Evolutionary conservation across 2,329 filamentous ascomycete genomes (phyloP), one percentile per base, ranked within the genome.

Genomic region (Paramyrothecium roridum): DNA sequence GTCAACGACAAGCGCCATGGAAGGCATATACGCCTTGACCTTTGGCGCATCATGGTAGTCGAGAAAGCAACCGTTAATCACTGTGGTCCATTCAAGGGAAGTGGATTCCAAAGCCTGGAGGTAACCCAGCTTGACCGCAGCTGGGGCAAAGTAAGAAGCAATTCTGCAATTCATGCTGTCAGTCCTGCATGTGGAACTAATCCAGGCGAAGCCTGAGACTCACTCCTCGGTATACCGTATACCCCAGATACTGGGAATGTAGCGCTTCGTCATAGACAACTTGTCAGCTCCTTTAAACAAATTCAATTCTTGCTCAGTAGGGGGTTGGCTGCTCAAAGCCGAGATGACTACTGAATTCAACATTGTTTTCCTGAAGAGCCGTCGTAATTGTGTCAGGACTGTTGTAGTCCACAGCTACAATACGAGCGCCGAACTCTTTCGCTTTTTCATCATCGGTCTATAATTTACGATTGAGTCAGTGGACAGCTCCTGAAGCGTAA

Each of bases 291-390:
- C 78, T 8, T 67, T 61, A 46, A 80, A n/a, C 75, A 13, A 81
- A 67, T 34, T 74, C 73, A n/a, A 76, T 23, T 57, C 80, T 71
- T 1, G 67, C 12, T 63, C 59, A 51, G 64, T 57, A 53, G 76
- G 64, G 7, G 61, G 61, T 22, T n/a, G n/a, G n/a, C n/a, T n/a
- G n/a, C n/a, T n/a, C n/a, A 80, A 65, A 3, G 73, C 63, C 0
- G 76, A 80, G 26, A 81, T 73, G 47, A 80, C n/a, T n/a, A n/a
- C n/a, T n/a, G 63, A 1, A 74, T 79, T 79, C 65, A 20, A 80
- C 61, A 62, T 78, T 67, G 40, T 66, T 61, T 50, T 69, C 65
- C 6, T n/a, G n/a, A 73, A 65, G n/a, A n/a, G n/a, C n/a, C 3
- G 59, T 33, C 21, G 59, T 57, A 19, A 58, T 52, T 2, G 69